Evolutionary conservation across 129 eudicot genomes (phyloP), one percentile per base, ranked within the genome.

Genomic region (Flaveria bidentis): DNA sequence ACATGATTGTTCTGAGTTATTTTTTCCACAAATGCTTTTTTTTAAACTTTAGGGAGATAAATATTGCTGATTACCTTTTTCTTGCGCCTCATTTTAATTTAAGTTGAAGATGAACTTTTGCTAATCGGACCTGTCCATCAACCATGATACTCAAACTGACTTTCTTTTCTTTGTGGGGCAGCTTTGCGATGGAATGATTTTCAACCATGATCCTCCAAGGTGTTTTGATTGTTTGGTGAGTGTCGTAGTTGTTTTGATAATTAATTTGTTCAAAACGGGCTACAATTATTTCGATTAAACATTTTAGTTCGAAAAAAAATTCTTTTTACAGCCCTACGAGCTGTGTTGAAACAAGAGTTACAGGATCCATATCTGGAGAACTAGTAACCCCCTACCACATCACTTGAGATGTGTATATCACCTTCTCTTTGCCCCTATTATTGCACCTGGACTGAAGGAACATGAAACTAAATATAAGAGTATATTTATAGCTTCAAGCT

Each of bases 131-230:
- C 10, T 28, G 11, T 66, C 72, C 56, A 23, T 71, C 25, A 62
- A 20, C 69, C 78, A 73, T 72, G 73, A 41, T 60, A 42, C 64
- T 72, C 44, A 16, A 60, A 67, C 84, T 80, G 57, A 78, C 78
- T 15, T 44, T 60, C 10, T 22, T 80, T 86, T 46, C 51, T 79
- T 22, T 80, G 45, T 85, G 82, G 85, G 79, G 78, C 89, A 93
- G 98, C 97, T 90, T 72, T 93, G 98, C 72, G 91, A 88, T 72
- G 80, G 82, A 55, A 85, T 93, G 98, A 88, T 90, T 69, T 93
- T 90, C 87, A 93, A 88, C 88, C 98, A 93, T 83, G 98, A 87
- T 77, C 88, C 88, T 9, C 98, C 98, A 20, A 71, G 66, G 71
- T 93, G 98, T 81, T 80, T 88, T 77, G 96, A 87, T 77, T 93